Evolutionary conservation across 768 basidiomycete species (phyloP).

Genomic region (Naganishia randhawae): DNA sequence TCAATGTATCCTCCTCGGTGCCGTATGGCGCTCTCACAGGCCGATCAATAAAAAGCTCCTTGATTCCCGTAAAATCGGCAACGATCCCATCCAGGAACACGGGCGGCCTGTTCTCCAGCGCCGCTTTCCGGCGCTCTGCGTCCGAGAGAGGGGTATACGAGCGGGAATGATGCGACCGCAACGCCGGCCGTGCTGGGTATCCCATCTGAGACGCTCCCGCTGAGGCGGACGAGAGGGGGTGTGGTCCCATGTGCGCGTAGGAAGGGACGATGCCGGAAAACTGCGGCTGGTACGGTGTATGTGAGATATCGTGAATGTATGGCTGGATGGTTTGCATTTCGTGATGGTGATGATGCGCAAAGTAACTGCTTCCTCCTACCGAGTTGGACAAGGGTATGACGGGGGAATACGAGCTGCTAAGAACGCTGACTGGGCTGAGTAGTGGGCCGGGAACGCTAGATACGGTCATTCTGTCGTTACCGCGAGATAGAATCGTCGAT

Average conservation of each 20-base stretch:
- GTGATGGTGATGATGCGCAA: conserved; percentile 1
- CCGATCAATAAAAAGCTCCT: conserved; percentile 47
- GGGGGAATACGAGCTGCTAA: conserved; percentile 10
- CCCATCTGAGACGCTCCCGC: too few species aligned
- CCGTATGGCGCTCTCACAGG: conserved; percentile 39
- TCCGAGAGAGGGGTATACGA: not conserved
- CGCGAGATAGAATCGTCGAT: not conserved
- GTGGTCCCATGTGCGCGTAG: not conserved
- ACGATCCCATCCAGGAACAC: conserved; percentile 38
- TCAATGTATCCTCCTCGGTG: conserved; percentile 33
- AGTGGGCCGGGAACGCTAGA: not conserved
- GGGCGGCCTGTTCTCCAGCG: not conserved
- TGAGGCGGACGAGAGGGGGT: not conserved
- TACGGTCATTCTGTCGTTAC: not conserved
- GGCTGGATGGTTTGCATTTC: not conserved
- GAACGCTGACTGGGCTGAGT: conserved; percentile 4
- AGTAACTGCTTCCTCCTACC: not conserved
- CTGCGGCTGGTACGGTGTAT: conserved; percentile 4
- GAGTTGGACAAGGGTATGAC: not conserved
- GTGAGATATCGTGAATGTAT: conserved; percentile 1
- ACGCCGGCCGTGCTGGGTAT: not conserved
- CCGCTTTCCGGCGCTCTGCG: not conserved
- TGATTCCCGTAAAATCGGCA: conserved; percentile 36
- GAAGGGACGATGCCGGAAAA: conserved; percentile 10
- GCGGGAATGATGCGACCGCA: not conserved